Evolutionary conservation across 106 monocot species (phyloP), one percentile per base, ranked within the genome.

Genomic region (Acanthochlamys bracteata): DNA sequence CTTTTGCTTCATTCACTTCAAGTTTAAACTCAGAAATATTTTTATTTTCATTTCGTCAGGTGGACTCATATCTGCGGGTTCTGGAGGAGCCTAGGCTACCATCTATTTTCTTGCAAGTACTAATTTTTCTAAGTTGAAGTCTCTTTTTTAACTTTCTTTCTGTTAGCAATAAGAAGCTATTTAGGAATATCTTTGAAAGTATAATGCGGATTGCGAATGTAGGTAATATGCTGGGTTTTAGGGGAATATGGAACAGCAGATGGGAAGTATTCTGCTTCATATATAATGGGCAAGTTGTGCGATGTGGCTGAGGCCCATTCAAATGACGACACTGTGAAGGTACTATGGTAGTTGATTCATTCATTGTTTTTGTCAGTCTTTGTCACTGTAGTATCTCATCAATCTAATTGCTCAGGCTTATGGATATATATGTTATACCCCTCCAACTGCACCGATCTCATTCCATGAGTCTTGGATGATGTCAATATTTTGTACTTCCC

Each of bases 161-260:
- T 64, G 20, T 10, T 9, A 42, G 27, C 41, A 53, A 24, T n/a
- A 68, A 7, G 55, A 16, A 71, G 63, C n/a, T 53, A 43, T 0
- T 54, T 82, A 15, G 55, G 39, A 53, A 20, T 27, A 9, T 63
- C 19, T 26, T 42, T 25, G 33, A 41, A 13, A 49, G n/a, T 14
- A 33, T 60, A 27, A 60, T 13, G 20, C 65, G 15, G 24, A 41
- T 53, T 33, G 73, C 15, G 69, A 72, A 39, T 82, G 61, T 76
- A 96, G 96, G 91, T 96, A 25, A 96, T 96, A 42, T 96, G 91
- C 63, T 96, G 96, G 96, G 91, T 96, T 61, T 75, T 91, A 24
- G 96, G 96, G 24, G 96, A 96, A 70, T 96, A 96, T 77, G 96
- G 96, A 68, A 96, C 85, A 43, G 79, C 88, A 60, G 91, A 96